Evolutionary conservation across 306 rosid genomes (phyloP), one percentile per base, ranked within the genome.

Genomic region (Acmispon strigosus): DNA sequence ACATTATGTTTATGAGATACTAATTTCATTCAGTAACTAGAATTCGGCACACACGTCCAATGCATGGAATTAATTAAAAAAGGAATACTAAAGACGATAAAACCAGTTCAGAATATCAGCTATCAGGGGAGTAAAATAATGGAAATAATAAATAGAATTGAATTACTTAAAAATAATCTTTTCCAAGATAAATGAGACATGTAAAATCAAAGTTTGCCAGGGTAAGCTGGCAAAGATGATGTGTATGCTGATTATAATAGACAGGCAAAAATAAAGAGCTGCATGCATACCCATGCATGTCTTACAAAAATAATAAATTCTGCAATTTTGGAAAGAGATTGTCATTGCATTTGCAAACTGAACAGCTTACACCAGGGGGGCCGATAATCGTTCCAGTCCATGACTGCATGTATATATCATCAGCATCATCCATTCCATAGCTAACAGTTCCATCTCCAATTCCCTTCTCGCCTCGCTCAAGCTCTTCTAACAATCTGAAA

Each of bases 371-470:
- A 76, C 90, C 90, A 14, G 92, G 92, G 59, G 99, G 99, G 1
- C 99, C 99, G 51, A 94, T 94, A 48, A 94, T 80, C 74, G 99
- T 94, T 60, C 99, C 99, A 6, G 97, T 94, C 98, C 97, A 94
- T 18, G 96, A 94, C 72, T 88, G 94, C 98, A 94, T 94, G 79
- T 65, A 85, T 73, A 94, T 80, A 86, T 94, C 99, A 74, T 94
- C 96, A 13, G 96, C 99, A 66, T 89, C 99, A 80, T 94, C 97
- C 99, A 94, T 94, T 72, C 98, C 98, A 75, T 94, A 94, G 81
- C 98, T 94, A 51, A 94, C 98, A 69, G 98, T 93, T 69, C 97
- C 97, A 90, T 93, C 97, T 59, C 98, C 97, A 32, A 93, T 93
- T 76, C 98, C 98, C 81, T 93, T 93, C 70, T 93, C 98, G 42